These are phyloP conservation scores for Naumovozyma baii DNA, from an alignment of 805 yeast genomes.

Conservation along the genomic window DNA sequence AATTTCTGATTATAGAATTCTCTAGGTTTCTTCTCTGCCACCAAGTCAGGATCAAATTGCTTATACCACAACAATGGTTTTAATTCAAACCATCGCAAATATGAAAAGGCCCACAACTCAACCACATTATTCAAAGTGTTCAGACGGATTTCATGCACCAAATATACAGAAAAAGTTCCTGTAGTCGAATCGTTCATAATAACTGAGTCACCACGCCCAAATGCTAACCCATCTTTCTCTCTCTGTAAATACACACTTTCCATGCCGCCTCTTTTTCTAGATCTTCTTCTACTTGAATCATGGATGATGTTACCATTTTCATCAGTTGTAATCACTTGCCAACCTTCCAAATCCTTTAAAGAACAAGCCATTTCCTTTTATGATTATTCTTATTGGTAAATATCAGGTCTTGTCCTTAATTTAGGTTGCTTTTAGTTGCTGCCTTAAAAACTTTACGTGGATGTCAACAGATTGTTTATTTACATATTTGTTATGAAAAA, in stretches of 20 bases:
- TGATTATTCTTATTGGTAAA: neutral
- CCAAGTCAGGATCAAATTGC: conserved; percentile 14
- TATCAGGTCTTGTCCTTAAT: too few relatives aligned
- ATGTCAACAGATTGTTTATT: too few relatives aligned
- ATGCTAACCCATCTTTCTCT: conserved; percentile 37
- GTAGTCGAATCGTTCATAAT: conserved; percentile 32
- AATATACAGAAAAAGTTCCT: conserved; percentile 33
- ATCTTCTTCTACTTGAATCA: conserved; percentile 15
- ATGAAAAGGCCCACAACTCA: conserved; percentile 41
- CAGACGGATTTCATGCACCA: conserved; percentile 42
- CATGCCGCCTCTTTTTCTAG: conserved; percentile 16
- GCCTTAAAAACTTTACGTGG: too few relatives aligned
- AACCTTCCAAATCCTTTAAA: conserved; percentile 20
- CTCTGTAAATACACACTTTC: conserved; percentile 30
- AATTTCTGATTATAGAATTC: conserved; percentile 14
- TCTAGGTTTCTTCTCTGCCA: conserved; percentile 12
- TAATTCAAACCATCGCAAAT: conserved; percentile 37
- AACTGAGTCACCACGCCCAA: conserved; percentile 46
- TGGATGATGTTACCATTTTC: conserved; percentile 17
- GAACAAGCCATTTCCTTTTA: conserved; percentile 18
- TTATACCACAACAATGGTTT: conserved; percentile 23
- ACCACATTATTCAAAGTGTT: conserved; percentile 40
- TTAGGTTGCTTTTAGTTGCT: too few relatives aligned
- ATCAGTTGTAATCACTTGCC: conserved; percentile 26
- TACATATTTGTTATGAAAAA: too few relatives aligned